Conservation (phyloP, 306 rosid genomes). For the Vicia faba region DNA sequence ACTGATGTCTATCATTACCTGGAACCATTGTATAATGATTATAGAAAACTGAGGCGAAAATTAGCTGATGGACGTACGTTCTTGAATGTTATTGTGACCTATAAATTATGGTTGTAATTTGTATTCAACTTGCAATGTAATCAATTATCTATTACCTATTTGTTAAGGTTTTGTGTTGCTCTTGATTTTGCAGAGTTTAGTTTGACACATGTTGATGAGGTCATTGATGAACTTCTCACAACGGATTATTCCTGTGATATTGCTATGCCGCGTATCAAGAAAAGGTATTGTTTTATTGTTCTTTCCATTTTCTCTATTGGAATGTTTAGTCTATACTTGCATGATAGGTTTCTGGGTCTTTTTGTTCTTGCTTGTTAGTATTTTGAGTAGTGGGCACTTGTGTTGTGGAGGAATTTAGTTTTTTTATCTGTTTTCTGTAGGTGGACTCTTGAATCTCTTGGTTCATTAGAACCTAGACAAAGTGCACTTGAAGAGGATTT, state of each 20-base stretch:
- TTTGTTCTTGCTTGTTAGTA: no score
- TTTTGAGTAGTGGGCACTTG: background rate
- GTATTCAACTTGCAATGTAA: background rate
- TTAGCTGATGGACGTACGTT: conserved; percentile 79
- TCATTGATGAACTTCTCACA: conserved; percentile 91
- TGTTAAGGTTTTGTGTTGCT: conserved; percentile 7
- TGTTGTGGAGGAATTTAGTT: conserved; percentile 1
- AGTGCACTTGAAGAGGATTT: conserved; percentile 98
- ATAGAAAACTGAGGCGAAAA: conserved; percentile 73
- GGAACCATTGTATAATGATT: conserved; percentile 89
- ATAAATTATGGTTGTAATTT: background rate
- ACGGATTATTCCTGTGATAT: conserved; percentile 89
- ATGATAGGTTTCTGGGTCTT: background rate
- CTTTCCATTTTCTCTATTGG: background rate
- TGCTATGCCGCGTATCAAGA: conserved; percentile 92
- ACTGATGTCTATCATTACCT: conserved; percentile 81
- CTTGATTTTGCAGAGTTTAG: conserved; percentile 55
- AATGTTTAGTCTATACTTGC: background rate
- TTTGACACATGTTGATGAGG: conserved; percentile 96
- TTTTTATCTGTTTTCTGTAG: conserved; percentile 41
- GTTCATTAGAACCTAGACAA: conserved; percentile 68
- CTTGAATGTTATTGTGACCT: background rate
- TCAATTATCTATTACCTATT: background rate
- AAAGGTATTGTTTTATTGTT: conserved; percentile 45
- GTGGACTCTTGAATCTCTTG: conserved; percentile 81